phyloP scores from a whole-genome alignment of 257 asterid genomes.

The Fraxinus excelsior region DNA sequence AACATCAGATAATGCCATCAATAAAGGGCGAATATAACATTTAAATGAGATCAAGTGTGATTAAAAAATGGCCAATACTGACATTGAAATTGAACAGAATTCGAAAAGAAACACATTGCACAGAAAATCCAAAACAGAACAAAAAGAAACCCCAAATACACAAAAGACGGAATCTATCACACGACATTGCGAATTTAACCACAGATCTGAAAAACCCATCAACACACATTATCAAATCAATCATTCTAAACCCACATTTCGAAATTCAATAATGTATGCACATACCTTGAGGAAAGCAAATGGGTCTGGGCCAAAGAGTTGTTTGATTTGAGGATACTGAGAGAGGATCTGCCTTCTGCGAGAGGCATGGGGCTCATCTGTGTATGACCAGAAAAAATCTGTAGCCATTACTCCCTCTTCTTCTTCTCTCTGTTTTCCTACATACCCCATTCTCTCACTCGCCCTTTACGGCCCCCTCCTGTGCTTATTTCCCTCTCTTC shows the following conservation, averaged over 20 bases:
- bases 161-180: constrained; percentile 15
- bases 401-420: constrained; percentile 68
- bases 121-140: constrained; percentile 3
- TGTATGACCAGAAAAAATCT: constrained; percentile 91
- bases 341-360: constrained; percentile 89
- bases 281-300: constrained; percentile 76
- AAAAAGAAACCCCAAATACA: constrained; percentile 5
- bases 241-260: neutral
- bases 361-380: constrained; percentile 93
- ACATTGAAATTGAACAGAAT: neutral
- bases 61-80: neutral
- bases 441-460: constrained; percentile 51
- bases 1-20: neutral
- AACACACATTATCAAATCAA: neutral
- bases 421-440: constrained; percentile 45
- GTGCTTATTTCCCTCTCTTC: neutral
- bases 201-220: constrained; percentile 11
- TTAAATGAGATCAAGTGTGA: neutral
- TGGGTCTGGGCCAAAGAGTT: constrained; percentile 90
- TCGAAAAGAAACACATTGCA: neutral
- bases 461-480: neutral
- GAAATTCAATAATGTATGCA: neutral
- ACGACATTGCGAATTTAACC: neutral
- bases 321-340: constrained; percentile 79
- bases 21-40: neutral